Evolutionary conservation across 352 stramenopile species (phyloP), one percentile per base, ranked within the genome.

Genomic region (Pythium phragmitis): DNA sequence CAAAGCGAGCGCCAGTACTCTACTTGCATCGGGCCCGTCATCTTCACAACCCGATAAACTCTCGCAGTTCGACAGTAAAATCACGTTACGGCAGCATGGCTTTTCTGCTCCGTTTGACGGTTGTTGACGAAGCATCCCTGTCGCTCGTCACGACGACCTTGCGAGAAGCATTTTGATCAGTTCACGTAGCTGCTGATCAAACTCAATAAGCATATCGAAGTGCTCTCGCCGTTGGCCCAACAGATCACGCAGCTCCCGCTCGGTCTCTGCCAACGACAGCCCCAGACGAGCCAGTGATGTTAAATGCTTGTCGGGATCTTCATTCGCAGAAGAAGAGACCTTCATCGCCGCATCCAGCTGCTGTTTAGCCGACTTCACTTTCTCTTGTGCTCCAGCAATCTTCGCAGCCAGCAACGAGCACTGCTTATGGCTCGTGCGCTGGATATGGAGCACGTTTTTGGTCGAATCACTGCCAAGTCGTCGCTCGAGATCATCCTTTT

Each of bases 381-480:
- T 16, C n/a, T 55, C 4, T 42, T 28, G 47, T 12, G 30, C 21
- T 34, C 43, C 9, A n/a, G 4, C 28, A 26, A 65, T 59, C 37
- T 5, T 23, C 4, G 23, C 53, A 9, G 49, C 42, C 17, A 65
- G 19, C 7, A 9, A 19, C 8, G 58, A 53, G 14, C 50, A 60
- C 33, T 67, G 61, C 4, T 60, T n/a, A 30, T 67, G 60, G 36
- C 50, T 56, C 19, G 39, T 41, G 19, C 60, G 50, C 41, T 60
- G 39, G n/a, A 55, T 60, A 21, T 67, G 60, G 2, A 56, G 50
- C 19, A 56, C 33, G 17, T 67, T 54, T 30, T 30, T 48, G 19
- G 33, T 30, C 7, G 13, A 37, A n/a, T 52, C 13, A 26, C 19
- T 23, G 2, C 11, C 9, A n/a, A 60, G 14, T 41, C 16, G 57